These are phyloP conservation scores for Flaveria trinervia DNA, from an alignment of 129 eudicot genomes.

Conservation along the genomic window DNA sequence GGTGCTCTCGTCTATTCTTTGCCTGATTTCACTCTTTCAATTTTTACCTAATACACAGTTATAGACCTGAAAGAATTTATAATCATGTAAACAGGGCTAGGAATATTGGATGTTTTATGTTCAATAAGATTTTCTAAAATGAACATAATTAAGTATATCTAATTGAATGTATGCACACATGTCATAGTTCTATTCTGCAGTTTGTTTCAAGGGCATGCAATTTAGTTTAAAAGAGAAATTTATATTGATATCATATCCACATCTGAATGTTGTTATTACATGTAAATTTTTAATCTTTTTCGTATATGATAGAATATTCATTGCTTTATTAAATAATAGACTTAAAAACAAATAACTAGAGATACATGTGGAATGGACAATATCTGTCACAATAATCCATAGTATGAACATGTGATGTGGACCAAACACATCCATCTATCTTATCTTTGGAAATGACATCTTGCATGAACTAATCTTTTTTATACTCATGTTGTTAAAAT, in stretches of 20 bases:
- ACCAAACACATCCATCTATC: constrained; percentile 33
- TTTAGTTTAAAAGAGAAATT: constrained; percentile 6
- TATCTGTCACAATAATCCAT: constrained; percentile 37
- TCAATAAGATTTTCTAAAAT: background rate
- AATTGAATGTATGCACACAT: background rate
- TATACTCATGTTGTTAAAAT: constrained; percentile 19
- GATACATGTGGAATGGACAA: constrained; percentile 51
- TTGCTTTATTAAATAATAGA: constrained; percentile 26
- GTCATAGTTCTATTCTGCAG: background rate
- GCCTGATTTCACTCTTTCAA: constrained; percentile 3
- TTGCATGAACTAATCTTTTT: constrained; percentile 19
- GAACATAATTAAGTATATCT: background rate
- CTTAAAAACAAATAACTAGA: constrained; percentile 31
- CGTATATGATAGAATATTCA: constrained; percentile 8
- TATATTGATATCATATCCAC: constrained; percentile 27
- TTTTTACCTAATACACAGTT: background rate
- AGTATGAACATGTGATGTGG: constrained; percentile 45
- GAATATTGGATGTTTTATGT: background rate
- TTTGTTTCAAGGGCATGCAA: constrained; percentile 11
- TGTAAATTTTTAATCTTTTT: background rate
- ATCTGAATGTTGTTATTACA: constrained; percentile 16
- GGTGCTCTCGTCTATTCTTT: constrained; percentile 2
- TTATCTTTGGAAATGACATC: background rate
- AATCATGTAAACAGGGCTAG: background rate
- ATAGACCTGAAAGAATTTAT: background rate